A percentile compares a stretch with the other conserved stretches of the same genome.
Evolutionary conservation across 495 filamentous ascomycete species (phyloP).

Genomic region (Podospora comata): DNA sequence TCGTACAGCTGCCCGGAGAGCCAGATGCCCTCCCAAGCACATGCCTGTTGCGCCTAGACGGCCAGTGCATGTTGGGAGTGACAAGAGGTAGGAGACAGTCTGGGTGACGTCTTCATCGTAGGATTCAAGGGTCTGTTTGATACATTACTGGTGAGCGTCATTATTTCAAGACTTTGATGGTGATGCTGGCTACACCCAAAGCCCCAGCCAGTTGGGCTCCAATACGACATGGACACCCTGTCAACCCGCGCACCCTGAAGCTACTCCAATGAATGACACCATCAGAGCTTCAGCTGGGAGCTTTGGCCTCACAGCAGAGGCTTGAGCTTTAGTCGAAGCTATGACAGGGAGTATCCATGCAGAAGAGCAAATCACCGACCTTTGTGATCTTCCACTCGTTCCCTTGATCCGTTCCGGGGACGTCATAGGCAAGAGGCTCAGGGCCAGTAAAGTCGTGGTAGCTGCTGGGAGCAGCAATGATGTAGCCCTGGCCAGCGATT

Average conservation of each 20-base stretch:
- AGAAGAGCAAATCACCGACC: slow-evolving; percentile 33
- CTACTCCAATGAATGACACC: neutral
- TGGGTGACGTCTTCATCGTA: slow-evolving; percentile 85
- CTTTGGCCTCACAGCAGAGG: neutral
- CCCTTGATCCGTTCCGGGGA: slow-evolving; percentile 79
- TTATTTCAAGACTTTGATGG: neutral
- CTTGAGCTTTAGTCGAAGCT: neutral
- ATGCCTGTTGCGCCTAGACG: slow-evolving; percentile 86
- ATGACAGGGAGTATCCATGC: slow-evolving; percentile 1
- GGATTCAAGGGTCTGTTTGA: slow-evolving; percentile 66
- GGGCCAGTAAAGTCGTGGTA: slow-evolving; percentile 93
- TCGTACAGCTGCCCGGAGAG: slow-evolving; percentile 68
- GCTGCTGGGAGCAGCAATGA: slow-evolving; percentile 82
- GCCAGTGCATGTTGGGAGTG: slow-evolving; percentile 77
- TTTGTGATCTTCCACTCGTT: slow-evolving; percentile 85
- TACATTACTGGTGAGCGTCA: neutral
- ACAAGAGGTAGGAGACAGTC: slow-evolving; percentile 70
- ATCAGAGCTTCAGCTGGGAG: neutral
- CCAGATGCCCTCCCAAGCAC: slow-evolving; percentile 92
- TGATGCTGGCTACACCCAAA: neutral
- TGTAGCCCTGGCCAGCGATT: slow-evolving; percentile 91
- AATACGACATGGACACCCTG: neutral
- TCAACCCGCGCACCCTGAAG: neutral
- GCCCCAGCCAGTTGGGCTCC: neutral
- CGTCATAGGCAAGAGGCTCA: slow-evolving; percentile 81